Conservation (phyloP, 768 basidiomycete genomes). For the Tricholomella constricta region DNA sequence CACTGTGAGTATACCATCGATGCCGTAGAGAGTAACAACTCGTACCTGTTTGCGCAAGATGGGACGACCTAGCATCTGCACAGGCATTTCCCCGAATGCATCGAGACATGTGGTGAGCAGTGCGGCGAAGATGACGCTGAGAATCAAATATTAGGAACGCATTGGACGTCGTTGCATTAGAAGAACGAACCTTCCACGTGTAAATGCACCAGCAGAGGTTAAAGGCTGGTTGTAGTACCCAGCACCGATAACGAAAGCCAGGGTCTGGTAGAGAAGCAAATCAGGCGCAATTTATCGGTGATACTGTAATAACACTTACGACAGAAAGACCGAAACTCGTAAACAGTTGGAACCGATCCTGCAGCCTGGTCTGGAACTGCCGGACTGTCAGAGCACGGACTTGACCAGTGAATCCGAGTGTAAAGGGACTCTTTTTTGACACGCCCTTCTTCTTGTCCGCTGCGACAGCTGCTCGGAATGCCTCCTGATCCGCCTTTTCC, state of each 20-base stretch:
- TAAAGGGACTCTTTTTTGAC: constrained; percentile 79
- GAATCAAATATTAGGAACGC: neutral
- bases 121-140: constrained; percentile 68
- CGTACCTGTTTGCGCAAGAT: constrained; percentile 66
- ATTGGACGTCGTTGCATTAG: neutral
- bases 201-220: constrained; percentile 82
- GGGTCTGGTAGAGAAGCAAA: constrained; percentile 31
- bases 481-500: constrained; percentile 67
- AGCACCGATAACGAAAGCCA: constrained; percentile 71
- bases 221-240: constrained; percentile 74
- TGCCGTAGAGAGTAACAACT: neutral
- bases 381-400: constrained; percentile 68
- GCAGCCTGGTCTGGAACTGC: constrained; percentile 72
- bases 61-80: constrained; percentile 80
- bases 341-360: constrained; percentile 76
- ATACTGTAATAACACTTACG: constrained; percentile 37
- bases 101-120: constrained; percentile 69
- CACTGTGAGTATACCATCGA: neutral
- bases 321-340: constrained; percentile 68
- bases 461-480: constrained; percentile 74
- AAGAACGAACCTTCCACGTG: constrained; percentile 61
- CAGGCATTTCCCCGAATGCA: constrained; percentile 75
- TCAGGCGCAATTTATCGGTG: neutral
- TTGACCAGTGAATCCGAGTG: constrained; percentile 75
- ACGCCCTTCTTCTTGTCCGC: constrained; percentile 80